Percentiles rank a stretch among this genome's conserved stretches.
Conservation (phyloP, 2,329 filamentous ascomycete species). For the Trichoderma polysporum region DNA sequence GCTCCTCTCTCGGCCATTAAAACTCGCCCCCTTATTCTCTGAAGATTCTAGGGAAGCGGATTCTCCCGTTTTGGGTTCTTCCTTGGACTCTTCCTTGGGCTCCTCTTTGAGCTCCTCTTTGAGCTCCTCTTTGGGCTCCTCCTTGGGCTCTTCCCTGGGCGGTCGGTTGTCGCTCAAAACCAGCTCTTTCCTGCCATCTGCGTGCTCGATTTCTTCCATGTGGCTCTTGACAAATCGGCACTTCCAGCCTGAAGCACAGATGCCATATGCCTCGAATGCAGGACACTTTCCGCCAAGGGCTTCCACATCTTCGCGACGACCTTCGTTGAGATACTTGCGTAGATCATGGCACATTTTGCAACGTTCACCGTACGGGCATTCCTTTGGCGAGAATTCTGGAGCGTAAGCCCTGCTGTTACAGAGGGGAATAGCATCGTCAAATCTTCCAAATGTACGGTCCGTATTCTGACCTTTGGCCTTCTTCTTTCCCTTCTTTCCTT, state of each 20-base stretch:
- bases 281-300: constrained; percentile 79
- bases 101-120: constrained; percentile 23
- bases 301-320: constrained; percentile 75
- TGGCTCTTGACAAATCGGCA: constrained; percentile 89
- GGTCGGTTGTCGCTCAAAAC: constrained; percentile 57
- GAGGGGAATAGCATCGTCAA: constrained; percentile 72
- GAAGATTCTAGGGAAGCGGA: not conserved
- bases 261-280: constrained; percentile 72
- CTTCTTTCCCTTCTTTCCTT: constrained; percentile 45
- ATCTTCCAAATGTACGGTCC: constrained; percentile 75
- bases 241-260: constrained; percentile 85
- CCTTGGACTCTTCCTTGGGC: not conserved
- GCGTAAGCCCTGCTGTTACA: constrained; percentile 71
- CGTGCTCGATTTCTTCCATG: constrained; percentile 72
- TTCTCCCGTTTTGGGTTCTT: constrained; percentile 18
- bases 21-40: constrained; percentile 3
- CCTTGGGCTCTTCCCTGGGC: constrained; percentile 16
- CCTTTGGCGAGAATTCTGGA: constrained; percentile 77
- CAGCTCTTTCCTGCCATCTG: constrained; percentile 81
- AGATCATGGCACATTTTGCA: constrained; percentile 85
- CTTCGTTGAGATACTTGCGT: constrained; percentile 77
- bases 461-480: constrained; percentile 72
- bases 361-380: constrained; percentile 74
- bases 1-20: constrained; percentile 33
- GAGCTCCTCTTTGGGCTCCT: not conserved